Evolutionary conservation across 2,329 filamentous ascomycete species (phyloP).

Genomic region (Ambrosiella xylebori): DNA sequence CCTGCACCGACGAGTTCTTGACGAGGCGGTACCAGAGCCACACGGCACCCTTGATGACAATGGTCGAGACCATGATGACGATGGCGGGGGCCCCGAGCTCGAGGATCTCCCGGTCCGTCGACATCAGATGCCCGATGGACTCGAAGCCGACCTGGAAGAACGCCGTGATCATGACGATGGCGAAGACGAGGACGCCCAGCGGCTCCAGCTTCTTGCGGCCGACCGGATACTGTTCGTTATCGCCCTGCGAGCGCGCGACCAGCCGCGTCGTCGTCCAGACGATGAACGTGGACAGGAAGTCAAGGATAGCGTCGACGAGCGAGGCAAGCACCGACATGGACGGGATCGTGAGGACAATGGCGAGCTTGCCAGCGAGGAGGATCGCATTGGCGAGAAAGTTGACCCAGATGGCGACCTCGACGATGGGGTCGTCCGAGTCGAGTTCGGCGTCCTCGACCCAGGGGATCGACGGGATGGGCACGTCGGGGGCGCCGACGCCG

Average conservation of each 20-base stretch:
- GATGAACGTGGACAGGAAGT: slow-evolving; percentile 67
- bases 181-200: slow-evolving; percentile 65
- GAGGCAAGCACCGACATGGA: slow-evolving; percentile 69
- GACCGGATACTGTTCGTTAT: slow-evolving; percentile 63
- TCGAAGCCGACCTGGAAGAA: slow-evolving; percentile 64
- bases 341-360: slow-evolving; percentile 59
- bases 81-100: slow-evolving; percentile 56
- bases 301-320: slow-evolving; percentile 61
- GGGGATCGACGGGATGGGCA: slow-evolving; percentile 41
- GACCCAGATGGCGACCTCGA: slow-evolving; percentile 74
- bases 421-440: slow-evolving; percentile 56
- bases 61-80: slow-evolving; percentile 63
- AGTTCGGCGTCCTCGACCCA: slow-evolving; percentile 55
- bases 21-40: slow-evolving; percentile 82
- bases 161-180: slow-evolving; percentile 71
- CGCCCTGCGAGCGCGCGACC: slow-evolving; percentile 46
- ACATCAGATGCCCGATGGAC: slow-evolving; percentile 46
- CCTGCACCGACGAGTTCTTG: slow-evolving; percentile 72
- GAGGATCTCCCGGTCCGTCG: slow-evolving; percentile 49
- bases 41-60: slow-evolving; percentile 64
- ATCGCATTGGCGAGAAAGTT: slow-evolving; percentile 65
- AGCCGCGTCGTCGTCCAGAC: slow-evolving; percentile 63
- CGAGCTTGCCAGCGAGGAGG: slow-evolving; percentile 58
- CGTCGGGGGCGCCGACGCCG: slow-evolving; percentile 24
- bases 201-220: slow-evolving; percentile 62